These are phyloP conservation scores for Vitis rotundifolia DNA, from an alignment of 164 flowering plant species.

Conservation along the genomic window DNA sequence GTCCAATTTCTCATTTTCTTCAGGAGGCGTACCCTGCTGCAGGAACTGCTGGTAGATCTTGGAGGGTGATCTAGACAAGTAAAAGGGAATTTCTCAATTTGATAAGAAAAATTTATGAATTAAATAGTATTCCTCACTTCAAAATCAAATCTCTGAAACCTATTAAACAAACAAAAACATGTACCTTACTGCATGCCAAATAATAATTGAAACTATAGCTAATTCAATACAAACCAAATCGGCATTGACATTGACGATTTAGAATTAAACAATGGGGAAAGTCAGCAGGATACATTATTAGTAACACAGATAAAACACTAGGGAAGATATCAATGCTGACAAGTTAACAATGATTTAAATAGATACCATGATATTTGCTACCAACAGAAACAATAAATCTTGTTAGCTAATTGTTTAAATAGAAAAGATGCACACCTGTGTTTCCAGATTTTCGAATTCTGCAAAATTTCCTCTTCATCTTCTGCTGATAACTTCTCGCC, in stretches of 20 bases:
- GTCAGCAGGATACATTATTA: too few species aligned
- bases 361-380: neutral
- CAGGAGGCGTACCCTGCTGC: slow-evolving; percentile 23
- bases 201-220: too few species aligned
- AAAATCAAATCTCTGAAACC: too few species aligned
- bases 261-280: too few species aligned
- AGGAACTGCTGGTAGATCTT: slow-evolving; percentile 80
- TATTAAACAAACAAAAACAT: too few species aligned
- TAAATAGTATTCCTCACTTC: too few species aligned
- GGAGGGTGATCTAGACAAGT: slow-evolving; percentile 52
- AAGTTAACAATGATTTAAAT: too few species aligned
- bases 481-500: slow-evolving; percentile 92
- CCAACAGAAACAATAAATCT: neutral
- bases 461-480: slow-evolving; percentile 95
- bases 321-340: too few species aligned
- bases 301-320: too few species aligned
- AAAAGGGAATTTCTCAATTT: neutral
- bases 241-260: too few species aligned
- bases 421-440: slow-evolving; percentile 54
- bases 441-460: slow-evolving; percentile 88
- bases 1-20: slow-evolving; percentile 46
- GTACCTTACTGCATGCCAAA: too few species aligned
- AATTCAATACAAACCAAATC: too few species aligned
- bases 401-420: neutral
- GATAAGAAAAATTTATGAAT: neutral